Conservation (phyloP, 2,329 filamentous ascomycete genomes). For the Monilinia polystroma region DNA sequence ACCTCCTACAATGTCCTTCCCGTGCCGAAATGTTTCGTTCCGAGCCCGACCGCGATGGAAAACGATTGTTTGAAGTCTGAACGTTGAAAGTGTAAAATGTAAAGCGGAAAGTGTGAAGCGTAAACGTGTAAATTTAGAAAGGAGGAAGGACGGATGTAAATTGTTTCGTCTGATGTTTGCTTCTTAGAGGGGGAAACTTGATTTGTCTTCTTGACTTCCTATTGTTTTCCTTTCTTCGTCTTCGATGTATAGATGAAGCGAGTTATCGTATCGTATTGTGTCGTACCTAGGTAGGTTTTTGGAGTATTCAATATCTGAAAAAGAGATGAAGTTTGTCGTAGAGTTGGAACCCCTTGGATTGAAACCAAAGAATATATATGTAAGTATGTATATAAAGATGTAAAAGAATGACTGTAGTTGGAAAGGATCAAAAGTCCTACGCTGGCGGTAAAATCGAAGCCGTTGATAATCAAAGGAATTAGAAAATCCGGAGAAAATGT, state of each 20-base stretch:
- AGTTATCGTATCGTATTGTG: background rate
- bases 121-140: too few relatives aligned
- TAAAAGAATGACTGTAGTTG: slow-evolving; percentile 21
- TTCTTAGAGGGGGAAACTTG: background rate
- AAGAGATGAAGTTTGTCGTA: background rate
- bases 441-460: slow-evolving; percentile 2
- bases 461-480: background rate
- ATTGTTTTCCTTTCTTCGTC: background rate
- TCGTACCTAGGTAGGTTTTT: background rate
- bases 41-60: slow-evolving; percentile 3
- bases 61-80: background rate
- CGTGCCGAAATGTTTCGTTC: background rate
- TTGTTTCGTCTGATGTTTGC: slow-evolving; percentile 2
- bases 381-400: background rate
- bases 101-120: too few relatives aligned
- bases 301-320: background rate
- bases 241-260: background rate
- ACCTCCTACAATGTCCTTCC: slow-evolving; percentile 8
- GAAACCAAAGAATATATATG: background rate
- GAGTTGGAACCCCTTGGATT: background rate
- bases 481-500: background rate
- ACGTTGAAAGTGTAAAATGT: too few relatives aligned
- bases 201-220: background rate
- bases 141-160: background rate
- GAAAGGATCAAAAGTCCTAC: background rate